Percentiles rank a stretch among this genome's conserved stretches.
These are phyloP conservation scores for Bipolaris gigantea DNA, from an alignment of 2,329 filamentous ascomycete genomes.

Conservation along the genomic window DNA sequence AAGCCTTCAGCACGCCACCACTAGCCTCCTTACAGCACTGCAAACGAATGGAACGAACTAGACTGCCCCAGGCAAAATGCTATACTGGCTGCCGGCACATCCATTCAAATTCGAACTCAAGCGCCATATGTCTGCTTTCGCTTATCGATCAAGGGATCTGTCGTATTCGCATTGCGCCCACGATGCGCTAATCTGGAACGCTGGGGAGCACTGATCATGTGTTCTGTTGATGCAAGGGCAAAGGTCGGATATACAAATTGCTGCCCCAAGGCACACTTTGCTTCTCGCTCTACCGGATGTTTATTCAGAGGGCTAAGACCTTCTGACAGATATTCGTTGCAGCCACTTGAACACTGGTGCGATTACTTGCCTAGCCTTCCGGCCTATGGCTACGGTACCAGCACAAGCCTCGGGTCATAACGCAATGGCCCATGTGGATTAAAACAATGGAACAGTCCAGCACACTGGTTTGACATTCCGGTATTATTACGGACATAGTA, in stretches of 20 bases:
- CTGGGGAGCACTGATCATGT: slow-evolving; percentile 7
- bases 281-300: neutral
- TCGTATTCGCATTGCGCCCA: neutral
- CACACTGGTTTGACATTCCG: neutral
- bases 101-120: neutral
- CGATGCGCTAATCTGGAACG: neutral
- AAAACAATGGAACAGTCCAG: neutral
- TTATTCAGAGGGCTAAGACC: neutral
- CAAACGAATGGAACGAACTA: neutral
- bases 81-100: neutral
- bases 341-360: neutral
- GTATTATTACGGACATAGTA: neutral
- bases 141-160: neutral
- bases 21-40: neutral
- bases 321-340: neutral
- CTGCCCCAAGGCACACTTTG: no score
- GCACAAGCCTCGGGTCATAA: neutral
- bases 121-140: slow-evolving; percentile 6
- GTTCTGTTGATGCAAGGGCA: slow-evolving; percentile 3
- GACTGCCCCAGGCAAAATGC: neutral
- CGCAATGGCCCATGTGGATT: neutral
- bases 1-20: no score
- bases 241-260: neutral
- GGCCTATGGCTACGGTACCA: neutral
- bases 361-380: neutral